Percentiles rank a stretch among this genome's conserved stretches.
phyloP scores from a whole-genome alignment of 768 basidiomycete genomes.

The Scleroderma citrinum region DNA sequence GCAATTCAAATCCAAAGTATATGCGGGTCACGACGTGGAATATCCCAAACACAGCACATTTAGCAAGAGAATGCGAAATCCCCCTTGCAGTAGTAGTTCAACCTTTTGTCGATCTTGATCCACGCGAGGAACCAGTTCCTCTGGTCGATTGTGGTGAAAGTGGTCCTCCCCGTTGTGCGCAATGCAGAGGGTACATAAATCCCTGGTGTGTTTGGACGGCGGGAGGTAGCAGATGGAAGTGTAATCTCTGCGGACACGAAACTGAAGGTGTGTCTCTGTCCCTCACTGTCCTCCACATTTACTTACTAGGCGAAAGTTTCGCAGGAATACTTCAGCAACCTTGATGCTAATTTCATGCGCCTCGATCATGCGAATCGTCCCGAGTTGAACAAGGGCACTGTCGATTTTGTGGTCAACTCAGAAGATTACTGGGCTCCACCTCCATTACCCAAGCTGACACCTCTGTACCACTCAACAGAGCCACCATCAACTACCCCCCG shows the following conservation, averaged over 20 bases:
- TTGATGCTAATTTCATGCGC: slow-evolving; percentile 72
- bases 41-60: slow-evolving; percentile 71
- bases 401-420: slow-evolving; percentile 77
- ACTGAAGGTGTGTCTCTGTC: slow-evolving; percentile 63
- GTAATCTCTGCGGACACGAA: slow-evolving; percentile 82
- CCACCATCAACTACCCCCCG: slow-evolving; percentile 43
- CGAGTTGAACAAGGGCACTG: slow-evolving; percentile 85
- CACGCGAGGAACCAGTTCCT: slow-evolving; percentile 75
- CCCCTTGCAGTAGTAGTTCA: slow-evolving; percentile 84
- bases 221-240: slow-evolving; percentile 83
- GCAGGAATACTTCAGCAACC: slow-evolving; percentile 75
- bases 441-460: slow-evolving; percentile 47
- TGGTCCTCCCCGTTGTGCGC: slow-evolving; percentile 80
- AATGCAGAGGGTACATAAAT: slow-evolving; percentile 88
- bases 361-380: slow-evolving; percentile 77
- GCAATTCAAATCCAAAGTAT: slow-evolving; percentile 90
- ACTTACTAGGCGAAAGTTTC: slow-evolving; percentile 44
- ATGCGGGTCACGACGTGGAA: slow-evolving; percentile 88
- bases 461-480: slow-evolving; percentile 48
- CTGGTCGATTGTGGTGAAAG: slow-evolving; percentile 61
- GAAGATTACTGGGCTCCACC: slow-evolving; percentile 82
- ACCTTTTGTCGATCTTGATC: slow-evolving; percentile 81
- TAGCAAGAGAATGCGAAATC: slow-evolving; percentile 76
- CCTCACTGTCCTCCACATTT: slow-evolving; percentile 2
- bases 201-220: slow-evolving; percentile 86